phyloP scores from a whole-genome alignment of 2,329 filamentous ascomycete genomes.

The Aureobasidium sp. region DNA sequence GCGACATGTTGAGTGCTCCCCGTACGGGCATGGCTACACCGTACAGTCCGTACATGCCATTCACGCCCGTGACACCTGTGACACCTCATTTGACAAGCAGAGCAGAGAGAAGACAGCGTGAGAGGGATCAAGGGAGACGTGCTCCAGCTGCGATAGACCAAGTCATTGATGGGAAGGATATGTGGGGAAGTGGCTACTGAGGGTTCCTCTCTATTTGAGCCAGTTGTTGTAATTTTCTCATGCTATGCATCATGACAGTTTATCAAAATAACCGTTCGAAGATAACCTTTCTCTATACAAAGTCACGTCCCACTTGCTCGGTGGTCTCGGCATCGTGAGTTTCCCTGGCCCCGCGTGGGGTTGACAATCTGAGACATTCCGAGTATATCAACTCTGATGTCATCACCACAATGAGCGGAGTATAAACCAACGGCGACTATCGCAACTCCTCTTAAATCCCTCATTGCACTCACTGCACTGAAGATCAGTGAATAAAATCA shows the following conservation, averaged over 20 bases:
- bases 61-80: slow-evolving; percentile 66
- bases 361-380: slow-evolving; percentile 2
- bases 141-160: slow-evolving; percentile 46
- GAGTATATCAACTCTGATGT: slow-evolving; percentile 3
- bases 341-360: background rate
- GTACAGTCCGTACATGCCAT: slow-evolving; percentile 74
- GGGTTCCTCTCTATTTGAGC: background rate
- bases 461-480: too few species aligned
- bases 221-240: too few species aligned
- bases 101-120: slow-evolving; percentile 63
- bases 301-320: background rate
- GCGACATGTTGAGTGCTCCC: slow-evolving; percentile 35
- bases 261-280: background rate
- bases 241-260: background rate
- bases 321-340: background rate
- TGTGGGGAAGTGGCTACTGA: slow-evolving; percentile 44
- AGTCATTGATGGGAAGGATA: slow-evolving; percentile 56
- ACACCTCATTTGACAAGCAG: slow-evolving; percentile 68
- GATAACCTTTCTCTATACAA: background rate
- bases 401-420: background rate
- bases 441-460: background rate
- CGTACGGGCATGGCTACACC: slow-evolving; percentile 56
- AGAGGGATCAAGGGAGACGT: slow-evolving; percentile 56
- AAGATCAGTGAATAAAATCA: background rate
- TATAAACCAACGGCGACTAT: background rate